phyloP scores from a whole-genome alignment of 2,329 filamentous ascomycete species.

The Sclerotinia borealis region DNA sequence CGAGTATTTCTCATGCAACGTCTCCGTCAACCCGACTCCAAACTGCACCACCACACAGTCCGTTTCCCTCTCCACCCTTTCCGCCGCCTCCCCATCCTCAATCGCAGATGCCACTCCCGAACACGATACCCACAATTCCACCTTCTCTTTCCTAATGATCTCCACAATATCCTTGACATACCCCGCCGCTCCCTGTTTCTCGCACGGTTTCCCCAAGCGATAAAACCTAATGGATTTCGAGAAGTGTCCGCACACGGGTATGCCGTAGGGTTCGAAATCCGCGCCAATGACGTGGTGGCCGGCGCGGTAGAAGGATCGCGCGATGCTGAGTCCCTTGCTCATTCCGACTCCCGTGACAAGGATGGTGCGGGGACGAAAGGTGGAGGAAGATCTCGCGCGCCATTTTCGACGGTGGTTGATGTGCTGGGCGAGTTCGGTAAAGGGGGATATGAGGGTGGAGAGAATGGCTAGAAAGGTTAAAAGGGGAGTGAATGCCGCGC shows the following conservation, averaged over 20 bases:
- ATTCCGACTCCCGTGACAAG: conserved; percentile 70
- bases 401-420: conserved; percentile 19
- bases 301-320: conserved; percentile 55
- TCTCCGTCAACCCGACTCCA: conserved; percentile 47
- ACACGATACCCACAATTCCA: conserved; percentile 69
- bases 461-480: conserved; percentile 20
- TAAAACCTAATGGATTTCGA: conserved; percentile 56
- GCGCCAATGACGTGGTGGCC: conserved; percentile 69
- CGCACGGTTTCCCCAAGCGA: conserved; percentile 28
- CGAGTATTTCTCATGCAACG: conserved; percentile 52
- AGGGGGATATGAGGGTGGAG: conserved; percentile 17
- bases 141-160: conserved; percentile 52
- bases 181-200: conserved; percentile 29
- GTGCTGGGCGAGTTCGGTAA: conserved; percentile 11
- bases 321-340: conserved; percentile 62
- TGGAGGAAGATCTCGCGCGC: conserved; percentile 13
- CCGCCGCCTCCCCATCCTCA: conserved; percentile 60
- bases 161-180: conserved; percentile 54
- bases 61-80: conserved; percentile 52
- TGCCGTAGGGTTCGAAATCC: conserved; percentile 49
- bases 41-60: conserved; percentile 60
- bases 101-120: conserved; percentile 37
- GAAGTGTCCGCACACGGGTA: conserved; percentile 48
- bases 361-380: conserved; percentile 39
- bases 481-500: conserved; percentile 20